Evolutionary conservation across 352 stramenopile genomes (phyloP).

Genomic region (Globisporangium uncinulatum): DNA sequence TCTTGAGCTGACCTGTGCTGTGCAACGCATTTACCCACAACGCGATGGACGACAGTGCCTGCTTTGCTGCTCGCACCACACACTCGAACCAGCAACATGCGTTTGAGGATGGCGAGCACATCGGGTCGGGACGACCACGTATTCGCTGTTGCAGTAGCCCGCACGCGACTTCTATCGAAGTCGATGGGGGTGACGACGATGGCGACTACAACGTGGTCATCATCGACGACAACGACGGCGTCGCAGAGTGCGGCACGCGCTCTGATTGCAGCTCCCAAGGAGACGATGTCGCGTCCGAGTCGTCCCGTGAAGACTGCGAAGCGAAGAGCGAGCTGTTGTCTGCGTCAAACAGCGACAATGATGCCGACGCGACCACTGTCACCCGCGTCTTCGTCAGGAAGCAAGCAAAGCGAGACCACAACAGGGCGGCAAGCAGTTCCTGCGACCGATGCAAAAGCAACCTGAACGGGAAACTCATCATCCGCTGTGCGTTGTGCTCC

Average conservation of each 20-base stretch:
- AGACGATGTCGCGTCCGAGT: not conserved
- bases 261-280: not conserved
- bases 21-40: no score
- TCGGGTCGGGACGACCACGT: not conserved
- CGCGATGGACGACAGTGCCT: no score
- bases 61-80: no score
- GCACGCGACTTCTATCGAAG: not conserved
- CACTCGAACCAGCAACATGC: no score
- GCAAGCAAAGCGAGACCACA: not conserved
- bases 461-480: slow-evolving; percentile 59
- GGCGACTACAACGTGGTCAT: not conserved
- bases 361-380: not conserved
- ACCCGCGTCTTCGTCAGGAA: not conserved
- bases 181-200: not conserved
- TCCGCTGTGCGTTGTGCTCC: slow-evolving; percentile 34
- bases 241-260: not conserved
- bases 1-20: no score
- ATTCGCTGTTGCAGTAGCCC: no score
- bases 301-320: not conserved
- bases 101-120: not conserved
- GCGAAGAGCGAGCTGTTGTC: not conserved
- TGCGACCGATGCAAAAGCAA: slow-evolving; percentile 60
- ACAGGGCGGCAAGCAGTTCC: not conserved
- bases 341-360: not conserved
- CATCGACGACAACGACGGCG: not conserved